Evolutionary conservation across 257 asterid species (phyloP).

Genomic region (Penstemon davidsonii): DNA sequence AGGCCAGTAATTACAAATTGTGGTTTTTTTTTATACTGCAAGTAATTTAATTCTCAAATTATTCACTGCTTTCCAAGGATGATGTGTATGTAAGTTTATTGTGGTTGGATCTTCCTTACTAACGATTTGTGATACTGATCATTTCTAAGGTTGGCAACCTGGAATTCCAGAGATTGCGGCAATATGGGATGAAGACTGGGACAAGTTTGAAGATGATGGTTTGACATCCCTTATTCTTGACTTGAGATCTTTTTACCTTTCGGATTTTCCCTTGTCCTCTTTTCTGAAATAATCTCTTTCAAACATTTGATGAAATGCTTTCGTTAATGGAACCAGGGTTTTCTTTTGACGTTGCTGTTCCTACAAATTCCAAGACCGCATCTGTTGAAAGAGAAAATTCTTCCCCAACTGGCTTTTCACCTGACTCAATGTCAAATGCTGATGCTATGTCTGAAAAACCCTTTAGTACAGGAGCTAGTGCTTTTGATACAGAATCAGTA

Average conservation of each 20-base stretch:
- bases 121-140: conserved; percentile 1
- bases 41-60: neutral
- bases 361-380: conserved; percentile 52
- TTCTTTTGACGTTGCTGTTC: conserved; percentile 64
- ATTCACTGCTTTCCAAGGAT: neutral
- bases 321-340: conserved; percentile 55
- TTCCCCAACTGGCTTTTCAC: conserved; percentile 60
- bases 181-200: conserved; percentile 99
- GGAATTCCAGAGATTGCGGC: conserved; percentile 86
- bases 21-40: neutral
- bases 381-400: conserved; percentile 50
- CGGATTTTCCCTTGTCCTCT: neutral
- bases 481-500: conserved; percentile 63
- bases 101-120: conserved; percentile 21
- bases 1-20: neutral
- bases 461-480: conserved; percentile 45
- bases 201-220: conserved; percentile 98
- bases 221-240: conserved; percentile 26
- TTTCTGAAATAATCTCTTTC: neutral
- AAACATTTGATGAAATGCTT: conserved; percentile 27
- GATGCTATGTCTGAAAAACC: conserved; percentile 53
- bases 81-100: neutral
- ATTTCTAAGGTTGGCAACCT: conserved; percentile 86
- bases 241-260: conserved; percentile 1
- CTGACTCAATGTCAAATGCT: conserved; percentile 59